Percentiles rank a stretch among this genome's conserved stretches.
These are phyloP conservation scores for Psilocybe tampanensis DNA, from an alignment of 768 basidiomycete species.

Conservation along the genomic window DNA sequence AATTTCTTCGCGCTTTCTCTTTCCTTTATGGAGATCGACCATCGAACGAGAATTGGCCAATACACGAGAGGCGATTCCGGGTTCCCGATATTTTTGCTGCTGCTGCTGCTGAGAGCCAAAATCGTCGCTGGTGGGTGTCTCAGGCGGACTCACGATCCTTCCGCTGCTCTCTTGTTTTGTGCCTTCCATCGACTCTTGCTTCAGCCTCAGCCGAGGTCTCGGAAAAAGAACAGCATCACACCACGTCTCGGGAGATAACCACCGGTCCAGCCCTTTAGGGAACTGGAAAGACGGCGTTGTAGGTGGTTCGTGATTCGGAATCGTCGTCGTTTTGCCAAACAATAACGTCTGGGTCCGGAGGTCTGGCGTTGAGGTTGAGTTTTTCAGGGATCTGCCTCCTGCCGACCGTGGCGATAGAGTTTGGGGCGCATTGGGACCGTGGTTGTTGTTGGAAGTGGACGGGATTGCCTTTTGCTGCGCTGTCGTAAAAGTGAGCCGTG, in stretches of 20 bases:
- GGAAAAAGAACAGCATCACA: constrained; percentile 82
- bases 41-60: constrained; percentile 51
- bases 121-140: constrained; percentile 37
- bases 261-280: constrained; percentile 56
- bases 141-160: constrained; percentile 52
- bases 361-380: constrained; percentile 69
- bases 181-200: constrained; percentile 29
- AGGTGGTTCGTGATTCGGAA: neutral
- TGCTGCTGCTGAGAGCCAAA: constrained; percentile 17
- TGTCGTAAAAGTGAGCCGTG: constrained; percentile 30
- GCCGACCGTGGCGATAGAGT: constrained; percentile 12
- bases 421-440: constrained; percentile 21
- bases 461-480: constrained; percentile 15
- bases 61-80: constrained; percentile 45
- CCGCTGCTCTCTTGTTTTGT: constrained; percentile 20
- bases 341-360: constrained; percentile 34
- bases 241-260: constrained; percentile 79
- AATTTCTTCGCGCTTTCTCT: constrained; percentile 15
- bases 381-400: constrained; percentile 41
- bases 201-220: constrained; percentile 67
- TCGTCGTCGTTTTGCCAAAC: constrained; percentile 1
- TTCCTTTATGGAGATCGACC: constrained; percentile 32
- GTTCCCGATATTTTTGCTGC: constrained; percentile 18
- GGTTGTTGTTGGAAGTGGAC: constrained; percentile 11
- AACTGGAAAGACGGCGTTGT: constrained; percentile 18